Conservation (phyloP, 257 asterid genomes). For the Jaltomata sinuosa region DNA sequence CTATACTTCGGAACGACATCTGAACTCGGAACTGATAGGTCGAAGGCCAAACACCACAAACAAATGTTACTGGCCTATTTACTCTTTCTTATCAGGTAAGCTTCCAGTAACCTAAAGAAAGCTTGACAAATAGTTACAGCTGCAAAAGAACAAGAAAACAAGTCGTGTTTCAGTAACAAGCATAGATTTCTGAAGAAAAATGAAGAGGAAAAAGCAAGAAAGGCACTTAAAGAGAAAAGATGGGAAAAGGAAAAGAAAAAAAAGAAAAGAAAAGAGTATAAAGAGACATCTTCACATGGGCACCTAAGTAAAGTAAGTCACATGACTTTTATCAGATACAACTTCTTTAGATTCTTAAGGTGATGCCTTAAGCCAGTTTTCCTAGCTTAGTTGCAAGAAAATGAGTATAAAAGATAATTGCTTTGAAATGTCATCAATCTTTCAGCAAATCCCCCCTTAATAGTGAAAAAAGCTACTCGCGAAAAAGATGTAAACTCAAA, state of each 20-base stretch:
- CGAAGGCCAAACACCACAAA: conserved; percentile 1
- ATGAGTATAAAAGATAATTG: background rate
- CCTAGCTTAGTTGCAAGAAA: background rate
- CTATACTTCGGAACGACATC: conserved; percentile 94
- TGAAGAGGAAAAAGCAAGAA: conserved; percentile 18
- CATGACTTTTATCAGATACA: conserved; percentile 20
- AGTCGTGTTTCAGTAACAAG: conserved; percentile 9
- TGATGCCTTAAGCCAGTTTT: background rate
- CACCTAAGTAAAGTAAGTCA: conserved; percentile 33
- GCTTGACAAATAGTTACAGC: conserved; percentile 21
- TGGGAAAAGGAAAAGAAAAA: conserved; percentile 17
- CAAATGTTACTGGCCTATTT: background rate
- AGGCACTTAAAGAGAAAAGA: conserved; percentile 21
- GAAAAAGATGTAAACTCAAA: background rate
- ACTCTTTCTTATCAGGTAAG: conserved; percentile 1
- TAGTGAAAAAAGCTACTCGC: background rate
- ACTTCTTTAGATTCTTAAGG: conserved; percentile 21
- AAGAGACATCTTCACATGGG: conserved; percentile 48
- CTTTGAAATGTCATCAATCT: background rate
- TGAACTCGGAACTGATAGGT: conserved; percentile 11
- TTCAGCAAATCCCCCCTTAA: background rate
- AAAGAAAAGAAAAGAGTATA: conserved; percentile 14
- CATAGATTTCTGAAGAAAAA: conserved; percentile 10
- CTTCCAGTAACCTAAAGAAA: background rate
- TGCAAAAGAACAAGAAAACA: conserved; percentile 14